phyloP scores from a whole-genome alignment of 1,284 basidiomycete species.

The Boletus austroedulis region DNA sequence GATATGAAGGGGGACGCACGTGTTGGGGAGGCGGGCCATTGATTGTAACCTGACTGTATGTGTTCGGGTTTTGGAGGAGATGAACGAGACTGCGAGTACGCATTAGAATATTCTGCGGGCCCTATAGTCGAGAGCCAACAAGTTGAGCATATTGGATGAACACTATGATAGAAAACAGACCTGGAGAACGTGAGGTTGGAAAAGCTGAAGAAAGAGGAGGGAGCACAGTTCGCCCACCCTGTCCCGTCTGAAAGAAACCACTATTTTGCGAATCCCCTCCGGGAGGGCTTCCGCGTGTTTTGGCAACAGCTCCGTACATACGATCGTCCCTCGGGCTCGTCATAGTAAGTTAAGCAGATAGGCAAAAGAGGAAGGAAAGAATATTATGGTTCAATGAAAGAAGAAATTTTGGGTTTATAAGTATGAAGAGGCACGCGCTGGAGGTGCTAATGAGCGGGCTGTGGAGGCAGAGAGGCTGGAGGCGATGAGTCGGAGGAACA shows the following conservation, averaged over 20 bases:
- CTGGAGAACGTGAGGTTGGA: slow-evolving; percentile 83
- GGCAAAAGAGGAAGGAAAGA: slow-evolving; percentile 46
- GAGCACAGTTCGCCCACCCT: slow-evolving; percentile 83
- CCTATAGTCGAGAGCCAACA: slow-evolving; percentile 48
- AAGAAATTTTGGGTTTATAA: slow-evolving; percentile 46
- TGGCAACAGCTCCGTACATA: slow-evolving; percentile 54
- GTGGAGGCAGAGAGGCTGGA: slow-evolving; percentile 34
- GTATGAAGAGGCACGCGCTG: slow-evolving; percentile 44
- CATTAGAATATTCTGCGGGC: slow-evolving; percentile 52
- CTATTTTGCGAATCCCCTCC: slow-evolving; percentile 52
- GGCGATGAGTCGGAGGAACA: slow-evolving; percentile 42
- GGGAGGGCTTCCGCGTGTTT: slow-evolving; percentile 59
- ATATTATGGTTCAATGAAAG: slow-evolving; percentile 53
- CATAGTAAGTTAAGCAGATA: slow-evolving; percentile 55
- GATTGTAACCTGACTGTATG: slow-evolving; percentile 48
- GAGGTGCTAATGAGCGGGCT: slow-evolving; percentile 32
- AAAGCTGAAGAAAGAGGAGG: slow-evolving; percentile 79
- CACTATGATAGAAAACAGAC: slow-evolving; percentile 63
- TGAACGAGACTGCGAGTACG: slow-evolving; percentile 61
- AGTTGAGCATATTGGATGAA: slow-evolving; percentile 54
- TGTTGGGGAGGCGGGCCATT: slow-evolving; percentile 45
- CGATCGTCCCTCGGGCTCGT: slow-evolving; percentile 60
- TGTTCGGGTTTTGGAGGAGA: slow-evolving; percentile 57
- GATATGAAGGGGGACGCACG: slow-evolving; percentile 41
- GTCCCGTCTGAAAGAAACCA: slow-evolving; percentile 69